These are phyloP conservation scores for Claviceps fusiformis DNA, from an alignment of 2,329 filamentous ascomycete genomes.

Conservation along the genomic window DNA sequence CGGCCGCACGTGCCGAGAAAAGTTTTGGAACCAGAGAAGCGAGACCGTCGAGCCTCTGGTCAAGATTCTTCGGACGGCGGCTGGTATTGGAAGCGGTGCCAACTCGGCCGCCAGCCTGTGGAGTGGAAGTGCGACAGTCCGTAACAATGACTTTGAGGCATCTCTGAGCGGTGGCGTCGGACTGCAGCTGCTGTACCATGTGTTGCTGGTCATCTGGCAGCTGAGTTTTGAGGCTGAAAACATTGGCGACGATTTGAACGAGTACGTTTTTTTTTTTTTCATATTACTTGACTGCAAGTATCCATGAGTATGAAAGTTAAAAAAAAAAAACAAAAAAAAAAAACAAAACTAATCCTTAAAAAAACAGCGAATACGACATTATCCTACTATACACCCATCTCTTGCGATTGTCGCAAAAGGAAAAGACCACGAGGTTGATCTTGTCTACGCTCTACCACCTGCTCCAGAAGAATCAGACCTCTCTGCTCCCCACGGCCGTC, in stretches of 20 bases:
- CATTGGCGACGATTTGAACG: slow-evolving; percentile 64
- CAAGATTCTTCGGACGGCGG: slow-evolving; percentile 68
- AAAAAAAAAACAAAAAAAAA: background rate
- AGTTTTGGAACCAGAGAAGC: slow-evolving; percentile 84
- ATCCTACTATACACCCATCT: slow-evolving; percentile 86
- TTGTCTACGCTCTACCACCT: slow-evolving; percentile 85
- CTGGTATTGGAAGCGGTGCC: slow-evolving; percentile 54
- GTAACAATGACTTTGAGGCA: slow-evolving; percentile 49
- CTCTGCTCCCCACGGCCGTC: slow-evolving; percentile 70
- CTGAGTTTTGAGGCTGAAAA: slow-evolving; percentile 80
- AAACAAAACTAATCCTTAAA: no score
- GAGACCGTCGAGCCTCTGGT: slow-evolving; percentile 75
- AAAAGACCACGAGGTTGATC: slow-evolving; percentile 89
- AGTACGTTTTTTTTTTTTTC: no score
- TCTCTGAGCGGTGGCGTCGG: slow-evolving; percentile 69
- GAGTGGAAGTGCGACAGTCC: slow-evolving; percentile 37
- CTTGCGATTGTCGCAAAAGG: slow-evolving; percentile 83
- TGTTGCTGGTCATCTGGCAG: slow-evolving; percentile 90
- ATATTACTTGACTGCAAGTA: no score
- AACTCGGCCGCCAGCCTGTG: slow-evolving; percentile 48
- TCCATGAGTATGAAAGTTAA: background rate
- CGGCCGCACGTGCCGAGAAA: slow-evolving; percentile 55
- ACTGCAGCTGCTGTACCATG: slow-evolving; percentile 85
- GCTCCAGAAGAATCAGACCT: slow-evolving; percentile 53
- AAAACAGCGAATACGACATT: slow-evolving; percentile 72